Conservation (phyloP, 2,329 filamentous ascomycete species). For the Xylariaceae sp. region DNA sequence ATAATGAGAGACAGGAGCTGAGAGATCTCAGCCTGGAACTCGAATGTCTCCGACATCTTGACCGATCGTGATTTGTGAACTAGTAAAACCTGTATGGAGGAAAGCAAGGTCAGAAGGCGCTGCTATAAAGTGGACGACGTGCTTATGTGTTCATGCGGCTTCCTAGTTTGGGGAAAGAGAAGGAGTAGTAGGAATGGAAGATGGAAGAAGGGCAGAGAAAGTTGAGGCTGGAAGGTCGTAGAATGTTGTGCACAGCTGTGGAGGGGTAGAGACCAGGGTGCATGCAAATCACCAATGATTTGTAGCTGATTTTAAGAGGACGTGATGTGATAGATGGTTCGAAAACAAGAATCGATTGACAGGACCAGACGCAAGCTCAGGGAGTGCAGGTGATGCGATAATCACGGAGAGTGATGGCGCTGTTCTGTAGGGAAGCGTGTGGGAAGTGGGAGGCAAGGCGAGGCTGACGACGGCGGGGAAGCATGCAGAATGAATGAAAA, state of each 20-base stretch:
- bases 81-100: slow-evolving; percentile 12
- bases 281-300: too few species aligned
- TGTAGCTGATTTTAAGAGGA: too few species aligned
- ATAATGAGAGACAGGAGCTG: slow-evolving; percentile 99
- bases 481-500: neutral
- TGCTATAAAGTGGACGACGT: neutral
- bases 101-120: slow-evolving; percentile 1
- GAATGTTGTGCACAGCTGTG: slow-evolving; percentile 1
- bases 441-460: slow-evolving; percentile 7
- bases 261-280: slow-evolving; percentile 2
- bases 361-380: neutral
- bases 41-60: slow-evolving; percentile 91
- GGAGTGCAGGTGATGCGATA: neutral
- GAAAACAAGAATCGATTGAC: neutral
- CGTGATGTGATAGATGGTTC: neutral
- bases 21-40: slow-evolving; percentile 99
- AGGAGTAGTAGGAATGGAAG: neutral
- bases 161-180: neutral
- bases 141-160: neutral
- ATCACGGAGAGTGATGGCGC: neutral
- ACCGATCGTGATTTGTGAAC: slow-evolving; percentile 3
- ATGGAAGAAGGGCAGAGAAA: neutral
- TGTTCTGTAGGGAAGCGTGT: neutral
- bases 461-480: slow-evolving; percentile 22
- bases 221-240: slow-evolving; percentile 4